These are phyloP conservation scores for Cutaneotrichosporon arboriforme DNA, from an alignment of 1,284 basidiomycete species.

Conservation along the genomic window DNA sequence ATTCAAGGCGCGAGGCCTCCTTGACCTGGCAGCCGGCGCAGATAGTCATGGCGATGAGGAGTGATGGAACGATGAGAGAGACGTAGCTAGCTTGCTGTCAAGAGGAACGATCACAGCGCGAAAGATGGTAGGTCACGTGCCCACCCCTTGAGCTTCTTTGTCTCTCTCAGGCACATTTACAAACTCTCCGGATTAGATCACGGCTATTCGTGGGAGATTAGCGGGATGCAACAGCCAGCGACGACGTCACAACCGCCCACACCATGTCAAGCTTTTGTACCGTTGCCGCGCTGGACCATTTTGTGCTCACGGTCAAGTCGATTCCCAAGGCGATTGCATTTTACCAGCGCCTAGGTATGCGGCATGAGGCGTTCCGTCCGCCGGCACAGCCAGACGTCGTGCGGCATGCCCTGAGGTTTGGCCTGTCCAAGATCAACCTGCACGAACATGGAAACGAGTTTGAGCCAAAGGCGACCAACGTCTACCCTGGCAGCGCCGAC, in stretches of 20 bases:
- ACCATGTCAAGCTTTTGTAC: not conserved
- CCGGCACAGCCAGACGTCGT: not conserved
- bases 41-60: constrained; percentile 9
- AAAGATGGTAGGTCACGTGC: too few relatives aligned
- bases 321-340: constrained; percentile 10
- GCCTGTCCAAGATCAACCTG: constrained; percentile 17
- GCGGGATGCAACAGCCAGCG: too few relatives aligned
- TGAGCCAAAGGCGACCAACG: constrained; percentile 10
- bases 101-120: not conserved
- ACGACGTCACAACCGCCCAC: too few relatives aligned
- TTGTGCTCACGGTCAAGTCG: constrained; percentile 17
- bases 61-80: not conserved
- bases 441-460: constrained; percentile 15
- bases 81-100: not conserved
- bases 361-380: constrained; percentile 11
- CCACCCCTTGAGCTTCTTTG: too few relatives aligned
- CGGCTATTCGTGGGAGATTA: too few relatives aligned
- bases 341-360: constrained; percentile 16
- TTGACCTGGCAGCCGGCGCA: constrained; percentile 45
- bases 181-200: too few relatives aligned
- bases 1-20: constrained; percentile 46
- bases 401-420: constrained; percentile 14
- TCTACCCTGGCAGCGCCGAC: constrained; percentile 9
- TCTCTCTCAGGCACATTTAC: too few relatives aligned
- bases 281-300: constrained; percentile 12